Conservation (phyloP, 352 stramenopile genomes). For the Discostella stelligera region DNA sequence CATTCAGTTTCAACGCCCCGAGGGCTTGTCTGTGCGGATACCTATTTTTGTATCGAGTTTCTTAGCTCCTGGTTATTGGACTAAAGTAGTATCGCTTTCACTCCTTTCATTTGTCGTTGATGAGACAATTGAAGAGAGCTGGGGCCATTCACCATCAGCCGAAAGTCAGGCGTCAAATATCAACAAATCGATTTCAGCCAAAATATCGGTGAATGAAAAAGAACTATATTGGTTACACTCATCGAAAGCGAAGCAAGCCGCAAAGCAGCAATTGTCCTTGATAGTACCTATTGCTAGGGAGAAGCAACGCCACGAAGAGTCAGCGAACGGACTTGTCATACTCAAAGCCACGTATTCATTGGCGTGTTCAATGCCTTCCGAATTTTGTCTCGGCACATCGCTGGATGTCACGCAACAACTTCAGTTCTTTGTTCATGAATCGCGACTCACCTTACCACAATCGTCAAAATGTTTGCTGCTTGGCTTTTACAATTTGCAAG, state of each 20-base stretch:
- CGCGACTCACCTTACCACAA: constrained; percentile 29
- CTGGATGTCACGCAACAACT: constrained; percentile 38
- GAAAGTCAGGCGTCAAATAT: background rate
- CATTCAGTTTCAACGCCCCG: constrained; percentile 37
- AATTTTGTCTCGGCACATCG: background rate
- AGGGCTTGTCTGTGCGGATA: constrained; percentile 32
- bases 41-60: constrained; percentile 41
- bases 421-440: constrained; percentile 48
- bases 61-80: constrained; percentile 32
- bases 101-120: constrained; percentile 40
- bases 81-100: constrained; percentile 15
- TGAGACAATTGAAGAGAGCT: constrained; percentile 35
- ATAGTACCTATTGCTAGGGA: constrained; percentile 28
- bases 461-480: constrained; percentile 40
- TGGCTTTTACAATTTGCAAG: constrained; percentile 45
- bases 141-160: constrained; percentile 1
- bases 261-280: constrained; percentile 15
- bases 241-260: constrained; percentile 24
- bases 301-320: constrained; percentile 37
- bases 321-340: constrained; percentile 46
- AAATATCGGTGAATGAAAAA: constrained; percentile 16
- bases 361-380: background rate
- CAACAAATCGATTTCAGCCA: constrained; percentile 23
- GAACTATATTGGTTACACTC: constrained; percentile 34
- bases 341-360: constrained; percentile 44